A percentile compares a stretch with the other conserved stretches of the same genome.
phyloP scores from a whole-genome alignment of 495 filamentous ascomycete species.

The Xylaria intraflava region DNA sequence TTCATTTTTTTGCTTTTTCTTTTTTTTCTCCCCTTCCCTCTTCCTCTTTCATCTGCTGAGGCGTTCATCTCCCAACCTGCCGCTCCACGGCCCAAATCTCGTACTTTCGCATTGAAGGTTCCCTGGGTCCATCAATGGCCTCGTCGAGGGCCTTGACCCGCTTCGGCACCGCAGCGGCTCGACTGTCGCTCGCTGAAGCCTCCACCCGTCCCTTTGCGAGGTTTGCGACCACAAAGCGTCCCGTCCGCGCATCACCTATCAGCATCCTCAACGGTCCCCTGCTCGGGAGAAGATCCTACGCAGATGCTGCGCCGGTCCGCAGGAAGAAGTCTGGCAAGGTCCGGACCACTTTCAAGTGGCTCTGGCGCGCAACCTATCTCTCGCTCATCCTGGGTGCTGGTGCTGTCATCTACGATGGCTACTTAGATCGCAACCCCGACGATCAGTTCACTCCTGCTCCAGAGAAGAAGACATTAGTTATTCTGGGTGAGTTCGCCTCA shows the following conservation, averaged over 20 bases:
- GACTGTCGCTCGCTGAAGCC: slow-evolving; percentile 7
- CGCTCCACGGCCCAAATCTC: slow-evolving; percentile 1
- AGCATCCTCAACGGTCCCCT: slow-evolving; percentile 10
- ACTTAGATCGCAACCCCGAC: slow-evolving; percentile 68
- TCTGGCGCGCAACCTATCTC: slow-evolving; percentile 73
- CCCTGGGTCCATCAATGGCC: slow-evolving; percentile 9
- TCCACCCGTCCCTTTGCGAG: slow-evolving; percentile 36
- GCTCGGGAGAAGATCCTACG: slow-evolving; percentile 29
- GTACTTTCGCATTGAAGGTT: slow-evolving; percentile 1
- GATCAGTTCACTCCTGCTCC: slow-evolving; percentile 79
- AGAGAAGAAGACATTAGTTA: slow-evolving; percentile 91
- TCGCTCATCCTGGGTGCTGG: slow-evolving; percentile 59
- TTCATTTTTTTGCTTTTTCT: slow-evolving; percentile 1
- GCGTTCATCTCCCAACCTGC: neutral
- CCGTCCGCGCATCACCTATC: neutral
- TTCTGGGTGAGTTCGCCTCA: slow-evolving; percentile 63
- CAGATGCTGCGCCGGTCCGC: slow-evolving; percentile 21
- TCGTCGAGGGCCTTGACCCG: slow-evolving; percentile 10
- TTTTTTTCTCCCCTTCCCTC: neutral
- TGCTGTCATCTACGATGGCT: slow-evolving; percentile 74
- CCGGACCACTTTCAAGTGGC: slow-evolving; percentile 35
- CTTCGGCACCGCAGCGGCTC: slow-evolving; percentile 9
- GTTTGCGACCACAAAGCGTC: slow-evolving; percentile 28
- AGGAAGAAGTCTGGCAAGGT: slow-evolving; percentile 36
- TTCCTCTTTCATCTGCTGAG: neutral